These are phyloP conservation scores for Galerina marginata DNA, from an alignment of 768 basidiomycete genomes.

Conservation along the genomic window DNA sequence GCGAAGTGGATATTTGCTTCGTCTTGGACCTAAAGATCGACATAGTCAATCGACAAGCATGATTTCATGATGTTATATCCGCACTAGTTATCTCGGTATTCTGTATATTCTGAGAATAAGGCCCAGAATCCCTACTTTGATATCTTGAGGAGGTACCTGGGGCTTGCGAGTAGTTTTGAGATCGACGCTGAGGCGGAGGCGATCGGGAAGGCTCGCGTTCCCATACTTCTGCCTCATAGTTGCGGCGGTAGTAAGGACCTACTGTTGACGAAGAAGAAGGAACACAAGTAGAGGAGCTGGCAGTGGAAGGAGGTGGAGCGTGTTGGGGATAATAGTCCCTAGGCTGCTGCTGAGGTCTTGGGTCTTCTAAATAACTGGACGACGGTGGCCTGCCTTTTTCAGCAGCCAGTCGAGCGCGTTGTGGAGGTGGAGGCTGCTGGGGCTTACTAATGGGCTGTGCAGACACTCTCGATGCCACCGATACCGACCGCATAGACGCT, in stretches of 20 bases:
- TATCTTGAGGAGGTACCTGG: neutral
- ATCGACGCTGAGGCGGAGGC: conserved; percentile 15
- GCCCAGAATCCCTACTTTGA: neutral
- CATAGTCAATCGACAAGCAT: too few species aligned
- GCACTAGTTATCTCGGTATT: neutral
- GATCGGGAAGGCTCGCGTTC: conserved; percentile 4
- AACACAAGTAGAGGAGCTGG: neutral
- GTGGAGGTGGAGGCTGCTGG: neutral
- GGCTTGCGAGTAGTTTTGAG: neutral
- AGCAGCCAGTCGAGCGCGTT: neutral
- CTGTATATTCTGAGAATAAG: neutral
- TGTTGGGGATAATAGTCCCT: neutral
- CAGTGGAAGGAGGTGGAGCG: neutral
- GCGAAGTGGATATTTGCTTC: conserved; percentile 36
- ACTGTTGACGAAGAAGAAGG: conserved; percentile 3
- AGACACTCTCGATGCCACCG: neutral
- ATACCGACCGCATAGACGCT: neutral
- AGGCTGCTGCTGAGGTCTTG: neutral
- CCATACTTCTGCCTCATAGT: conserved; percentile 33
- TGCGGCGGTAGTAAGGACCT: conserved; percentile 33
- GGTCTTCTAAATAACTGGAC: neutral
- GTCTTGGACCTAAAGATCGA: conserved; percentile 8
- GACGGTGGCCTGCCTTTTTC: neutral
- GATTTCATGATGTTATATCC: too few species aligned
- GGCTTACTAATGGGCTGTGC: neutral